Evolutionary conservation across 1,284 basidiomycete genomes (phyloP), one percentile per base, ranked within the genome.

Genomic region (Rhizoctonia solani): DNA sequence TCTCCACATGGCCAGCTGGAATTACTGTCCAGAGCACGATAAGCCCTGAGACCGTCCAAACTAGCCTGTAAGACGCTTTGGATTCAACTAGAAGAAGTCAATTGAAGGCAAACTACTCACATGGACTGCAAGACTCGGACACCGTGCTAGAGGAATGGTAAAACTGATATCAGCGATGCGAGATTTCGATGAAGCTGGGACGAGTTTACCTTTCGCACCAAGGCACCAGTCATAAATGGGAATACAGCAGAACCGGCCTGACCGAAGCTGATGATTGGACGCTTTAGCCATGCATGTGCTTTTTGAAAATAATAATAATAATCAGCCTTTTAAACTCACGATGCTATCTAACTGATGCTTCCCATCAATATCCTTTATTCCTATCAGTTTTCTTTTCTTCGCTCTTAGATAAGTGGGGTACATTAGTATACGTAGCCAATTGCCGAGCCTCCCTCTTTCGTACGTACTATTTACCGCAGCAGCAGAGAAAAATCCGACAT

Each of bases 401-500:
- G 50, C 29, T 37, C 19, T 37, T 29, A 16, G 46, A 21, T 11
- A 8, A 54, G 13, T 52, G 6, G 16, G 25, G 41, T 14, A 11
- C 32, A 21, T 9, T 4, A n/a, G 16, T 21, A 23, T 29, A 44
- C 3, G 16, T 29, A 25, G 25, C n/a, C 4, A 8, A 8, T 27
- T 50, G 23, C 49, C 49, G 11, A 69, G 19, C 32, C 52, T 11
- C 61, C 29, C 49, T 68, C 63, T 34, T 58, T 39, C 9, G 37
- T 39, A 16, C 16, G 16, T 39, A n/a, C 42, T 4, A 21, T 46
- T 11, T 53, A 44, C 4, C 32, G 56, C 34, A 27, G 37, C 44
- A 39, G 13, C 32, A 42, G 0, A 50, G 49, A 29, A 53, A 46
- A 32, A 67, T 9, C 21, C 82, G 42, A 82, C 69, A 59, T 78